phyloP scores from a whole-genome alignment of 371 early-diverging fungal genomes.

The Saksenaea vasiformis region DNA sequence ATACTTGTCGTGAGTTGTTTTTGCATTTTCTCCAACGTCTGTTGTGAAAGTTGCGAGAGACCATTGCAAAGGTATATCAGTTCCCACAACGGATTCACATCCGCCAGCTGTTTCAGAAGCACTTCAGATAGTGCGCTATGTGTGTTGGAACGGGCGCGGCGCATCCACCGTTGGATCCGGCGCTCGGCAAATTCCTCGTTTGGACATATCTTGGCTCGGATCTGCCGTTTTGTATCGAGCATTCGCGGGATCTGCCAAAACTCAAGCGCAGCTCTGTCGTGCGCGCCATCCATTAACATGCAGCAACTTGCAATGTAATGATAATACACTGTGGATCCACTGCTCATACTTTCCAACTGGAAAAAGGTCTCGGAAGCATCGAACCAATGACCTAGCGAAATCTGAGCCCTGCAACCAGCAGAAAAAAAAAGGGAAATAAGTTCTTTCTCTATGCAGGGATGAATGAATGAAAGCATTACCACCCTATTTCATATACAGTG shows the following conservation, averaged over 20 bases:
- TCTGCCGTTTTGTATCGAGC: conserved; percentile 14
- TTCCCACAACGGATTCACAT: conserved; percentile 37
- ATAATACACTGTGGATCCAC: conserved; percentile 34
- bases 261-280: conserved; percentile 34
- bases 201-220: conserved; percentile 9
- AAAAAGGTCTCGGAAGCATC: conserved; percentile 37
- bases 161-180: conserved; percentile 23
- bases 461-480: conserved; percentile 27
- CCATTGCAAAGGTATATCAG: conserved; percentile 38
- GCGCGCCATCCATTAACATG: conserved; percentile 25
- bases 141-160: not conserved
- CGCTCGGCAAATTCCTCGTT: conserved; percentile 29
- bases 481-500: conserved; percentile 53
- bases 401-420: conserved; percentile 22
- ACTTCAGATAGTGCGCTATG: not conserved
- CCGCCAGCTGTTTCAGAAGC: conserved; percentile 3
- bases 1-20: not conserved
- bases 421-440: not conserved
- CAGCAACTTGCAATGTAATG: conserved; percentile 40
- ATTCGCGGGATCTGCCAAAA: conserved; percentile 20
- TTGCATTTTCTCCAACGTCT: not conserved
- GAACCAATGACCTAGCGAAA: conserved; percentile 26
- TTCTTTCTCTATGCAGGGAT: not conserved
- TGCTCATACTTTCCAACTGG: conserved; percentile 30
- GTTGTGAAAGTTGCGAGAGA: not conserved